These are phyloP conservation scores for Eucalyptus urophylla DNA, from an alignment of 345 rosid genomes.

Conservation along the genomic window DNA sequence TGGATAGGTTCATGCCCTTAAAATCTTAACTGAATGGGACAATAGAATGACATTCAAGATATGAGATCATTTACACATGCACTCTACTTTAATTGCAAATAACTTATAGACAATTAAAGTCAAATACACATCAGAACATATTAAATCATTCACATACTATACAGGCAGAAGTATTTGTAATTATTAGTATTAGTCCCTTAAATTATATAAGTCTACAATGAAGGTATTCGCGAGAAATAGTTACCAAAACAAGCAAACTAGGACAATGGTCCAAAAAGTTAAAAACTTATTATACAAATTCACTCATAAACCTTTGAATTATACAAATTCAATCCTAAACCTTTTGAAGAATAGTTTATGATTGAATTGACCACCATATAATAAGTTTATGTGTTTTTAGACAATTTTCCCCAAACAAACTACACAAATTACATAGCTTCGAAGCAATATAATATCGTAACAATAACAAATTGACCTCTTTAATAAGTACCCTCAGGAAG, in stretches of 20 bases:
- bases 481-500: not conserved
- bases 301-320: too few species aligned
- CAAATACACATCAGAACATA: not conserved
- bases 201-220: not conserved
- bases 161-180: not conserved
- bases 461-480: not conserved
- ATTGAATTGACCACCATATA: fast-evolving
- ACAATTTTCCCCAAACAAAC: not conserved
- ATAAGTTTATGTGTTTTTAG: fast-evolving
- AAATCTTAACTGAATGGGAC: not conserved
- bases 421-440: not conserved
- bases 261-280: too few species aligned
- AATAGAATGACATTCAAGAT: not conserved
- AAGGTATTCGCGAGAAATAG: not conserved
- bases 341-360: too few species aligned
- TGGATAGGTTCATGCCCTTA: not conserved
- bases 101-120: not conserved
- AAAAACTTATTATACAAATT: too few species aligned
- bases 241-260: not conserved
- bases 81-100: not conserved
- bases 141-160: not conserved
- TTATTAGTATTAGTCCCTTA: not conserved
- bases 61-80: not conserved
- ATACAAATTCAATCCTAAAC: fast-evolving
- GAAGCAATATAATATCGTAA: not conserved